Conservation (phyloP, 306 rosid genomes). For the Ammopiptanthus mongolicus region DNA sequence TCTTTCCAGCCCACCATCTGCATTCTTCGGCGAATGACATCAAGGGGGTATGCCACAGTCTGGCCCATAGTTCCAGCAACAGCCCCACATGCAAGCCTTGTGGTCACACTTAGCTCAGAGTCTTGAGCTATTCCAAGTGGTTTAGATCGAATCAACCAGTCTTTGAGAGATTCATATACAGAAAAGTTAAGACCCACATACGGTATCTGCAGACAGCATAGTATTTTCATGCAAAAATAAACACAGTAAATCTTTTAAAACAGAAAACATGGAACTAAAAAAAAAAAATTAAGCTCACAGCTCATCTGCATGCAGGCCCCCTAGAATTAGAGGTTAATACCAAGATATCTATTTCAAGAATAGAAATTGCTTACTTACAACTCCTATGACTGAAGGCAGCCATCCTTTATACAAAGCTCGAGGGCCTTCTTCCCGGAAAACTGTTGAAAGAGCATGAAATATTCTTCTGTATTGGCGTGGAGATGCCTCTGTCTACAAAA, state of each 20-base stretch:
- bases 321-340: not conserved
- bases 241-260: not conserved
- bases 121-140: constrained; percentile 67
- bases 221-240: not conserved
- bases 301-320: not conserved
- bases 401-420: constrained; percentile 91
- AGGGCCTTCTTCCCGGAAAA: constrained; percentile 86
- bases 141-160: constrained; percentile 58
- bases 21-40: constrained; percentile 95
- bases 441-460: constrained; percentile 80
- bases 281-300: not conserved
- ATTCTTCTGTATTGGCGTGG: constrained; percentile 91
- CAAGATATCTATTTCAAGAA: not conserved
- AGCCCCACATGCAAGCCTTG: constrained; percentile 89
- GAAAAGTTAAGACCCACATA: constrained; percentile 94
- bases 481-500: constrained; percentile 71
- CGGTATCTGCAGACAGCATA: constrained; percentile 52
- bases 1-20: constrained; percentile 97
- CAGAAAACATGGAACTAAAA: not conserved
- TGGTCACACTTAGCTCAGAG: constrained; percentile 69
- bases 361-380: constrained; percentile 47
- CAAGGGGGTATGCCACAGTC: constrained; percentile 92
- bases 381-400: constrained; percentile 97
- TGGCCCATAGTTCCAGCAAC: constrained; percentile 92
- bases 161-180: constrained; percentile 85